These are phyloP conservation scores for Mycena vulgaris DNA, from an alignment of 768 basidiomycete species.

Conservation along the genomic window DNA sequence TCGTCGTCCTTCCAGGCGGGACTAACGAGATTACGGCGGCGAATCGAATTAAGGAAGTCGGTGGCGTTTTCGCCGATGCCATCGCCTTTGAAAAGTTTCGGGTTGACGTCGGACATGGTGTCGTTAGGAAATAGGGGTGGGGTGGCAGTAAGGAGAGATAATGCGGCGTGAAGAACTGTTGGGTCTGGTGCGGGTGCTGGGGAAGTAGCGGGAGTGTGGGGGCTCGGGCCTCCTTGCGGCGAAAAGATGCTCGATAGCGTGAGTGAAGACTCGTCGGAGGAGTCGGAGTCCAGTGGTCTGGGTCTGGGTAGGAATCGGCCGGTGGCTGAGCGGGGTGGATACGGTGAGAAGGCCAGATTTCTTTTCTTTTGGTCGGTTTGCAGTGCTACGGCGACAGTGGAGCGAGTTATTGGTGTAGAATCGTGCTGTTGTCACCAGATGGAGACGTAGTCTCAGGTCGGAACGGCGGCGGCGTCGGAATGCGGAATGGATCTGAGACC, in stretches of 20 bases:
- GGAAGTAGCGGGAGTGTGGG: background rate
- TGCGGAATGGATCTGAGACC: too few species aligned
- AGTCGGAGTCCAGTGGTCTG: too few species aligned
- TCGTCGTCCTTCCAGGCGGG: background rate
- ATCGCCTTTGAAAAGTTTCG: constrained; percentile 1
- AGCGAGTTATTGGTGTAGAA: background rate
- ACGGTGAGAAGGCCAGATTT: constrained; percentile 5
- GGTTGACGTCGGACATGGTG: background rate
- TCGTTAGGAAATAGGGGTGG: background rate
- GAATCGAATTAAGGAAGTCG: background rate
- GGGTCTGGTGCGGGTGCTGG: background rate
- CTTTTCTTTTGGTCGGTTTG: background rate
- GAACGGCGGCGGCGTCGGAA: background rate
- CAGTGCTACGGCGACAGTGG: background rate
- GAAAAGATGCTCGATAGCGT: background rate
- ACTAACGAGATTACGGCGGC: background rate
- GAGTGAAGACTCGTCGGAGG: background rate
- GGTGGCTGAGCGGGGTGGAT: background rate
- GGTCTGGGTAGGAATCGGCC: constrained; percentile 5
- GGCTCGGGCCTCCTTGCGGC: background rate
- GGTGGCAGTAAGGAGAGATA: background rate
- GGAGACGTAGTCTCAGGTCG: background rate
- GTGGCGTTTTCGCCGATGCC: background rate
- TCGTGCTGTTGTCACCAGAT: constrained; percentile 1
- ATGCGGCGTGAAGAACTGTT: background rate